Percentiles rank a stretch among this genome's conserved stretches.
Evolutionary conservation across 106 monocot genomes (phyloP).

Genomic region (Dioscorea alata): DNA sequence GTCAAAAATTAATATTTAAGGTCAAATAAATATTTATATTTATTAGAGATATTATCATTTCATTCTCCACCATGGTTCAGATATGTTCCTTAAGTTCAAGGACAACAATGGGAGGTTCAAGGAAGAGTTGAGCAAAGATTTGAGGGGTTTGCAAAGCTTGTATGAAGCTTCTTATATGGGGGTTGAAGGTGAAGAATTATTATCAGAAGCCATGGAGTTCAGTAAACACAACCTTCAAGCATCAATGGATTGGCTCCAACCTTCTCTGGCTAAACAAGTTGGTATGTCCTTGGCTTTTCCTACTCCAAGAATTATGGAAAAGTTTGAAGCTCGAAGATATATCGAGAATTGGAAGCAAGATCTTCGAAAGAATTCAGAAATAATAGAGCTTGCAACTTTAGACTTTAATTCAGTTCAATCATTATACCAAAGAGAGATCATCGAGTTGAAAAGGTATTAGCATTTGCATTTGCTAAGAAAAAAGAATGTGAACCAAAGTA

Average conservation of each 20-base stretch:
- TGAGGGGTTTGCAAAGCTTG: constrained; percentile 5
- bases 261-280: background rate
- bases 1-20: too few species aligned
- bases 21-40: too few species aligned
- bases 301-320: constrained; percentile 5
- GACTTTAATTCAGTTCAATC: constrained; percentile 11
- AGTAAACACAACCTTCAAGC: constrained; percentile 1
- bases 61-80: background rate
- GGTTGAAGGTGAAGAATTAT: constrained; percentile 11
- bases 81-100: constrained; percentile 17
- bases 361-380: background rate
- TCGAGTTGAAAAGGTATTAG: background rate
- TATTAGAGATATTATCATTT: too few species aligned
- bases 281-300: background rate
- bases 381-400: constrained; percentile 6
- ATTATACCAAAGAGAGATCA: constrained; percentile 2
- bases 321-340: background rate
- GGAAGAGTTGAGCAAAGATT: constrained; percentile 1
- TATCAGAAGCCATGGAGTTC: constrained; percentile 15
- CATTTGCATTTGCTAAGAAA: background rate
- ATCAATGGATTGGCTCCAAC: background rate
- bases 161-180: constrained; percentile 17
- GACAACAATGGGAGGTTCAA: constrained; percentile 8
- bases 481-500: too few species aligned
- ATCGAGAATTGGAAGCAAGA: background rate